Conservation (phyloP, 1,284 basidiomycete species). For the Boletus semigastroideus region DNA sequence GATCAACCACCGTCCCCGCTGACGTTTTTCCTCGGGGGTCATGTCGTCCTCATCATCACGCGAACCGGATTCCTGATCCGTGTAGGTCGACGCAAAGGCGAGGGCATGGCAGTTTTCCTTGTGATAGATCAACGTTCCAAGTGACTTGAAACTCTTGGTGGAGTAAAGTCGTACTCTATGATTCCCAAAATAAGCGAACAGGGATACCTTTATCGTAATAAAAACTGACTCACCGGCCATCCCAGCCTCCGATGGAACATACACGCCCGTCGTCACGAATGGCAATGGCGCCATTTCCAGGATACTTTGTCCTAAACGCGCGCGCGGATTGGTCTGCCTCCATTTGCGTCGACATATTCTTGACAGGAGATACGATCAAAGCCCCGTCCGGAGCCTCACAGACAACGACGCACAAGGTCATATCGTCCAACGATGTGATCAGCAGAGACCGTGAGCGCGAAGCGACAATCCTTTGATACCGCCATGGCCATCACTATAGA, state of each 20-base stretch:
- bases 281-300: conserved; percentile 72
- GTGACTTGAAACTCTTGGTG: conserved; percentile 69
- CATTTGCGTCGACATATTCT: conserved; percentile 11
- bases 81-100: conserved; percentile 52
- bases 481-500: conserved; percentile 83
- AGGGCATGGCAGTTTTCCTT: conserved; percentile 71
- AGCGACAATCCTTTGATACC: conserved; percentile 55
- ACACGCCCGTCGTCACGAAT: conserved; percentile 76
- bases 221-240: conserved; percentile 65
- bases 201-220: neutral
- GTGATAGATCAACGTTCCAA: conserved; percentile 80
- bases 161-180: conserved; percentile 78
- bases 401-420: conserved; percentile 42
- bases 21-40: conserved; percentile 48
- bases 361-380: neutral
- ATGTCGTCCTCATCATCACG: conserved; percentile 43
- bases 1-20: conserved; percentile 65
- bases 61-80: neutral
- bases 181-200: neutral
- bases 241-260: conserved; percentile 86
- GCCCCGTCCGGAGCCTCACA: neutral
- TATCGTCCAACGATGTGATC: conserved; percentile 80
- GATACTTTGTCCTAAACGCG: conserved; percentile 65
- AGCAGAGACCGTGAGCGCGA: conserved; percentile 80
- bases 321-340: conserved; percentile 21